Conservation (phyloP, 805 yeast genomes). For the Metschnikowia hibisci region DNA sequence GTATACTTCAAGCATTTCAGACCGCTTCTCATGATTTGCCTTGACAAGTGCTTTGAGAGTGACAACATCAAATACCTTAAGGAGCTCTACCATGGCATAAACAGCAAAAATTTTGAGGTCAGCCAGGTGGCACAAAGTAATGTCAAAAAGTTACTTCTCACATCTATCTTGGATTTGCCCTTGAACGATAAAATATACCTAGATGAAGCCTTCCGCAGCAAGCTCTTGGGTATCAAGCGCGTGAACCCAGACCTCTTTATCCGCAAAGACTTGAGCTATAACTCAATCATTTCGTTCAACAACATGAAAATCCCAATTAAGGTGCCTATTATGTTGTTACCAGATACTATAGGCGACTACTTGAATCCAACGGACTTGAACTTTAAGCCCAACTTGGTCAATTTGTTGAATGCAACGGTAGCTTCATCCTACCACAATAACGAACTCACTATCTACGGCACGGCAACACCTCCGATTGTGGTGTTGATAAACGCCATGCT, state of each 20-base stretch:
- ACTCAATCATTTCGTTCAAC: constrained; percentile 35
- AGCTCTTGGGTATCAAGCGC: constrained; percentile 27
- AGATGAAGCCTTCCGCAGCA: constrained; percentile 37
- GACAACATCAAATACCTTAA: constrained; percentile 21
- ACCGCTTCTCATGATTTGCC: constrained; percentile 52
- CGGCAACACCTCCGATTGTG: constrained; percentile 46
- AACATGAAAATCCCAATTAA: constrained; percentile 43
- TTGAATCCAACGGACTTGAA: constrained; percentile 43
- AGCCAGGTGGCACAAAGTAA: constrained; percentile 23
- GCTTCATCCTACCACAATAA: constrained; percentile 35
- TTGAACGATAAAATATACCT: constrained; percentile 38
- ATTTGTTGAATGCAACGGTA: constrained; percentile 32
- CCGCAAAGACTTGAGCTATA: constrained; percentile 41
- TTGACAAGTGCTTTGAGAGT: constrained; percentile 43
- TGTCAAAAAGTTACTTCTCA: constrained; percentile 35
- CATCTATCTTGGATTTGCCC: constrained; percentile 42
- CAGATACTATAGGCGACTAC: constrained; percentile 43
- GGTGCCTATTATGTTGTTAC: constrained; percentile 39
- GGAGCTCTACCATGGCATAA: constrained; percentile 31
- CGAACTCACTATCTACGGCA: constrained; percentile 51
- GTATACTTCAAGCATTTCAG: constrained; percentile 53
- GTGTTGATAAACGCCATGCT: constrained; percentile 35
- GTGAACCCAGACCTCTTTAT: constrained; percentile 35
- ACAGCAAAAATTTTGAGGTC: constrained; percentile 27
- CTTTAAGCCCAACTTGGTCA: constrained; percentile 37